Conservation (phyloP, 2,329 filamentous ascomycete species). For the Talaromyces piceae region DNA sequence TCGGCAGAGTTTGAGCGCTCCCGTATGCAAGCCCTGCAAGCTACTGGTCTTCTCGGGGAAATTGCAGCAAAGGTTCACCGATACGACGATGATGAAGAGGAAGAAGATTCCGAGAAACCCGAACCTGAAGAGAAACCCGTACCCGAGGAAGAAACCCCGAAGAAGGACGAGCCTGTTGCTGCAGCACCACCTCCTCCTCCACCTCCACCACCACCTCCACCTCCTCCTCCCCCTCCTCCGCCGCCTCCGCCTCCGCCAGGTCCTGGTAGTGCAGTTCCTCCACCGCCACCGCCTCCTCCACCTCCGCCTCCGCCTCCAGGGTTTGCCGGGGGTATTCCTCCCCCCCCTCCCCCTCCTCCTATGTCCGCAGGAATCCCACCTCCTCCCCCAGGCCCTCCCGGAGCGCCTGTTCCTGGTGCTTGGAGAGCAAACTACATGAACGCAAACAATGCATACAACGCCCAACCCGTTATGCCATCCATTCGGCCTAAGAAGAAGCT, state of each 20-base stretch:
- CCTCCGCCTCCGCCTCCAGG: conserved; percentile 32
- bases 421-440: conserved; percentile 66
- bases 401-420: conserved; percentile 50
- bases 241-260: conserved; percentile 14
- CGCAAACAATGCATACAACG: conserved; percentile 48
- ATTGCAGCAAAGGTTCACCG: conserved; percentile 69
- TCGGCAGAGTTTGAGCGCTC: conserved; percentile 56
- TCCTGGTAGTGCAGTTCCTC: conserved; percentile 10
- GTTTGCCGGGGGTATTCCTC: conserved; percentile 29
- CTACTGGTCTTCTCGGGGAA: conserved; percentile 61
- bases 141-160: conserved; percentile 52
- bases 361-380: conserved; percentile 39
- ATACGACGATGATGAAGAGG: conserved; percentile 57
- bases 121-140: conserved; percentile 33
- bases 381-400: conserved; percentile 52
- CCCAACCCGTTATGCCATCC: conserved; percentile 64
- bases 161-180: conserved; percentile 40
- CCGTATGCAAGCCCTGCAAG: conserved; percentile 53
- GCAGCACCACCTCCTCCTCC: conserved; percentile 10
- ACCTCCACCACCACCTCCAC: conserved; percentile 14
- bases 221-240: conserved; percentile 15
- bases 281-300: conserved; percentile 15
- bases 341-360: conserved; percentile 44
- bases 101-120: conserved; percentile 47
- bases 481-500: conserved; percentile 97